Evolutionary conservation across 768 basidiomycete species (phyloP).

Genomic region (Royoungia palumana): DNA sequence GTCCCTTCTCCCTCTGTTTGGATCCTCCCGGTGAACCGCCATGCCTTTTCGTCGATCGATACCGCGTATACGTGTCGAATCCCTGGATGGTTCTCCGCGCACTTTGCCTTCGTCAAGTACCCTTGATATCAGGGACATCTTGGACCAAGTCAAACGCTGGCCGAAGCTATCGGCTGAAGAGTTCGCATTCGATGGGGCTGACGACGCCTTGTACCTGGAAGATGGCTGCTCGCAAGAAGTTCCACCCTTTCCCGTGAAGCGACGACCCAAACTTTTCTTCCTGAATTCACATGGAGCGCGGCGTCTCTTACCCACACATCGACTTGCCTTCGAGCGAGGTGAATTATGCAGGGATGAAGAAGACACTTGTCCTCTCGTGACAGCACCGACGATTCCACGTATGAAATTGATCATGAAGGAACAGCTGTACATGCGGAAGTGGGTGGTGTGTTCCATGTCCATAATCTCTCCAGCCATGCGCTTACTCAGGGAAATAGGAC

Average conservation of each 20-base stretch:
- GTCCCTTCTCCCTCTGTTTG: slow-evolving; percentile 5
- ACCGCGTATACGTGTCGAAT: slow-evolving; percentile 23
- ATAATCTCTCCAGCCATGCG: neutral
- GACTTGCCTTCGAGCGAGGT: slow-evolving; percentile 18
- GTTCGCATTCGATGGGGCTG: slow-evolving; percentile 15
- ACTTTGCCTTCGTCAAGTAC: slow-evolving; percentile 21
- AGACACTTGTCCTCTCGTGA: slow-evolving; percentile 13
- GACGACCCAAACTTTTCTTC: slow-evolving; percentile 28
- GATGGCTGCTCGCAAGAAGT: slow-evolving; percentile 18
- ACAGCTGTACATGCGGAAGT: slow-evolving; percentile 31
- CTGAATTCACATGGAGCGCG: slow-evolving; percentile 21
- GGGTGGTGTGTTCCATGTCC: slow-evolving; percentile 30
- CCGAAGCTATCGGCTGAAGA: slow-evolving; percentile 24
- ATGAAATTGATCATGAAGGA: slow-evolving; percentile 35
- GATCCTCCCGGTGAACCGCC: slow-evolving; percentile 3
- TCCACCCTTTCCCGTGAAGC: slow-evolving; percentile 32
- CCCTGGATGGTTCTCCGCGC: slow-evolving; percentile 10
- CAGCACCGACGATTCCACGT: slow-evolving; percentile 35
- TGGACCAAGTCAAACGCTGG: slow-evolving; percentile 9
- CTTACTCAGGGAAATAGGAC: slow-evolving; percentile 19
- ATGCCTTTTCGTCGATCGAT: slow-evolving; percentile 19
- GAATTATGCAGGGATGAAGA: slow-evolving; percentile 20
- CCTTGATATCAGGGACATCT: slow-evolving; percentile 26
- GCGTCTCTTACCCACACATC: slow-evolving; percentile 22
- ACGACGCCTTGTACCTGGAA: slow-evolving; percentile 7